Evolutionary conservation across 768 basidiomycete species (phyloP), one percentile per base, ranked within the genome.

Genomic region (Hericium erinaceus): DNA sequence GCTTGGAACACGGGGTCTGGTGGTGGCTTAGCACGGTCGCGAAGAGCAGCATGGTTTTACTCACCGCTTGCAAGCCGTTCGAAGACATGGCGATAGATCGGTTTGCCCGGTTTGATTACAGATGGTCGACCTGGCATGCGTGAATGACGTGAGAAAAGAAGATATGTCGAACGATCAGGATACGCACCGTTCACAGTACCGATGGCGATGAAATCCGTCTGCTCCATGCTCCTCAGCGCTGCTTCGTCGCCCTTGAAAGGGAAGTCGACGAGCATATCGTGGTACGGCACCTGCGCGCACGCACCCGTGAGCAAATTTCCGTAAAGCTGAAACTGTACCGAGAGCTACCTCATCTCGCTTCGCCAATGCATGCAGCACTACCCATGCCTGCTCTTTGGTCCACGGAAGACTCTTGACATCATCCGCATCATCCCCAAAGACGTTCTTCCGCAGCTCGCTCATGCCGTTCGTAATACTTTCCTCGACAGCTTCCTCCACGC

Each of bases 161-260:
- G 6, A 10, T 7, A 8, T 33, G 62, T 13, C 33, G 20, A 8
- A 54, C 41, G 56, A 16, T 52, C 26, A 38, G 15, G 54, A 48
- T 10, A 61, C 72, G 37, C 37, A 86, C 92, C 90, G 60, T 95
- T 83, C 18, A 77, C 69, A 6, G 88, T 91, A 7, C 78, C 79
- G 49, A 99, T 86, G 0, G 84, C 75, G 59, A 99, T 91, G 53
- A 98, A 70, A 72, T 92, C 95, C 5, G 86, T 84, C 60, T 91
- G 87, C 67, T 98, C 95, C 83, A 98, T 85, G 28, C 78, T 81
- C 60, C 91, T 79, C 56, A 98, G 67, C 2, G 90, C 77, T 16
- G 75, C 73, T 66, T 95, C 94, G 61, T 94, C 85, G n/a, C 88
- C 91, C 67, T 92, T 94, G 81, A 95, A 97, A 0, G 90, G 92